Base-by-base conservation (phyloP, 2,329 filamentous ascomycete genomes). In the Tetracladium maxilliforme region DNA sequence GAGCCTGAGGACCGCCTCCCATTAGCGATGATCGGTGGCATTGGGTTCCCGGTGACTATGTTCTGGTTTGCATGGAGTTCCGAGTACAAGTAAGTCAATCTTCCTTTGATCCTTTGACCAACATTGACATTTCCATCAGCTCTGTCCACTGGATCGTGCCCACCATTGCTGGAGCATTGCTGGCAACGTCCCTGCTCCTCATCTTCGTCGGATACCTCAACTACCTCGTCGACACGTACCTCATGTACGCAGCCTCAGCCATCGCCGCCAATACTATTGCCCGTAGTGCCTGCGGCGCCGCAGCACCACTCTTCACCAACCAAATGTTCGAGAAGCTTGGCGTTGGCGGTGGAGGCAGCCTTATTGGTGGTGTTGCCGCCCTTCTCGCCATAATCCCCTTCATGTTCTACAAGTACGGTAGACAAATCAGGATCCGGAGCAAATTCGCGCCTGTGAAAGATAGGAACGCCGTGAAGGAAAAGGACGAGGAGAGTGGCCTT, bases 381-480 rank as follows among this genome's bases (percentile, higher is more conserved):
- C 19, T 19, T 12, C 50, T 76, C 10, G 56, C 70, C 1, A 71
- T 71, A 0, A 74, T 77, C 24, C 72, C 72, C 9, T 55, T 75
- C 25, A 42, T 67, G 33, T 76, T 77, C 40, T 70, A 64, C 45
- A 43, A 62, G 24, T 76, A 70, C 41, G 71, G 72, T 22, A 51
- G 49, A 41, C 58, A 46, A 42, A 67, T 78, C 32, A 56, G 72
- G 19, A 41, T 48, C 22, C 61, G 49, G 43, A 71, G 65, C 47
- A 45, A 53, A 21, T 70, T 63, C 36, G 70, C 70, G 0, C 69
- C 68, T 1, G 64, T 59, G 0, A 1, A 7, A 6, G 14, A n/a
- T 23, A n/a, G 13, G n/a, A n/a, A n/a, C n/a, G n/a, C n/a, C n/a
- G n/a, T n/a, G n/a, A n/a, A n/a, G n/a, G n/a, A n/a, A n/a, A n/a